A percentile compares a stretch with the other conserved stretches of the same genome.
Evolutionary conservation across 805 yeast genomes (phyloP).

Genomic region (Yamadazyma nakazawae): DNA sequence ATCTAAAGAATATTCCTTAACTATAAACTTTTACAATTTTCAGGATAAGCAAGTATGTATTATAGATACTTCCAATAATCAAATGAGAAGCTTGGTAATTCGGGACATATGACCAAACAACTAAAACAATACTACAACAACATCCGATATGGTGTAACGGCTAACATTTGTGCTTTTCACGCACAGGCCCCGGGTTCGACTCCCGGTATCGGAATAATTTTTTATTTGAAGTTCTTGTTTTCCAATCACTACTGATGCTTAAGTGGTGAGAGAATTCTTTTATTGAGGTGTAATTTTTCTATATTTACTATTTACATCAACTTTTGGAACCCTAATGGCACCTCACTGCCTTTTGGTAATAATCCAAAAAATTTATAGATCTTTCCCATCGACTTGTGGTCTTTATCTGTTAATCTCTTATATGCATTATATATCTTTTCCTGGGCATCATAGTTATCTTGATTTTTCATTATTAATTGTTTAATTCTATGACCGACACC

Average conservation of each 20-base stretch:
- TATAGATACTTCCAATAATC: too few species aligned
- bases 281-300: not conserved
- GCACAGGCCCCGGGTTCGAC: slow-evolving; percentile 75
- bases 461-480: slow-evolving; percentile 47
- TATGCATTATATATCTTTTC: slow-evolving; percentile 56
- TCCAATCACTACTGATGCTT: too few species aligned
- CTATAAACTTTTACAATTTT: too few species aligned
- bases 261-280: too few species aligned
- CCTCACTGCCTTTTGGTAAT: slow-evolving; percentile 41
- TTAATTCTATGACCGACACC: slow-evolving; percentile 73
- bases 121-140: too few species aligned
- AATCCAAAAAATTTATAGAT: slow-evolving; percentile 70
- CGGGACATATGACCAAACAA: too few species aligned
- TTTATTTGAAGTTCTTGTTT: too few species aligned
- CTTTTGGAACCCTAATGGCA: slow-evolving; percentile 55
- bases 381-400: slow-evolving; percentile 68
- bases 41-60: too few species aligned
- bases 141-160: slow-evolving; percentile 53
- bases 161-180: slow-evolving; percentile 55
- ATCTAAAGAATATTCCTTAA: too few species aligned
- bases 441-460: slow-evolving; percentile 40
- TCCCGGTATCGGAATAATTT: slow-evolving; percentile 75
- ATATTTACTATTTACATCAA: slow-evolving; percentile 2
- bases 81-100: too few species aligned
- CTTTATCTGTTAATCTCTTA: slow-evolving; percentile 58